These are phyloP conservation scores for Colletotrichum lupini DNA, from an alignment of 2,329 filamentous ascomycete genomes.

Conservation along the genomic window DNA sequence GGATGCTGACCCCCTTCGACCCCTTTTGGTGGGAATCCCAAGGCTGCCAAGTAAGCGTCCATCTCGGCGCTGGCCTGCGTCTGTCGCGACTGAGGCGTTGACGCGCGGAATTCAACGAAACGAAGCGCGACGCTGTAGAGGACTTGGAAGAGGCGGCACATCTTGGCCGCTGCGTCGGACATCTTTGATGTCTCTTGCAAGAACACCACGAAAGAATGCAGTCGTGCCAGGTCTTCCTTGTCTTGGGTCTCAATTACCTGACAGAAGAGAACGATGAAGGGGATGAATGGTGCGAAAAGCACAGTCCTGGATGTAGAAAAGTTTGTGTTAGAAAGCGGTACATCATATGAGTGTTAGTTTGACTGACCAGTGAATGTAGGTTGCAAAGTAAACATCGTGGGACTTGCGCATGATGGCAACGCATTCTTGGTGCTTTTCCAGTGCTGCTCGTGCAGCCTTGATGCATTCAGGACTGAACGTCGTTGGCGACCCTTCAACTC, in stretches of 20 bases:
- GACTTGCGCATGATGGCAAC: slow-evolving; percentile 50
- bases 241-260: slow-evolving; percentile 59
- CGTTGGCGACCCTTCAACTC: slow-evolving; percentile 39
- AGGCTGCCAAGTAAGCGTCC: slow-evolving; percentile 62
- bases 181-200: slow-evolving; percentile 59
- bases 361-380: slow-evolving; percentile 56
- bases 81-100: slow-evolving; percentile 42
- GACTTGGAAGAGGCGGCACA: slow-evolving; percentile 68
- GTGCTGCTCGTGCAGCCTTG: slow-evolving; percentile 52
- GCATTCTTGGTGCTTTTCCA: slow-evolving; percentile 53
- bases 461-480: slow-evolving; percentile 56
- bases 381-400: slow-evolving; percentile 48
- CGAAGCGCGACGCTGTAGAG: slow-evolving; percentile 68
- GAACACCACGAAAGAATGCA: slow-evolving; percentile 62
- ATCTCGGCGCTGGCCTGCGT: slow-evolving; percentile 53
- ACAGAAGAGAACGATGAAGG: slow-evolving; percentile 65
- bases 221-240: slow-evolving; percentile 55
- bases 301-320: slow-evolving; percentile 49
- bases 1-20: background rate
- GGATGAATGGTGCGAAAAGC: slow-evolving; percentile 64
- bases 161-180: slow-evolving; percentile 61
- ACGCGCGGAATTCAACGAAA: slow-evolving; percentile 65
- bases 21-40: slow-evolving; percentile 53
- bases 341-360: background rate
- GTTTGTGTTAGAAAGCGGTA: background rate